These are phyloP conservation scores for Brassica juncea DNA, from an alignment of 345 rosid genomes.

Conservation along the genomic window DNA sequence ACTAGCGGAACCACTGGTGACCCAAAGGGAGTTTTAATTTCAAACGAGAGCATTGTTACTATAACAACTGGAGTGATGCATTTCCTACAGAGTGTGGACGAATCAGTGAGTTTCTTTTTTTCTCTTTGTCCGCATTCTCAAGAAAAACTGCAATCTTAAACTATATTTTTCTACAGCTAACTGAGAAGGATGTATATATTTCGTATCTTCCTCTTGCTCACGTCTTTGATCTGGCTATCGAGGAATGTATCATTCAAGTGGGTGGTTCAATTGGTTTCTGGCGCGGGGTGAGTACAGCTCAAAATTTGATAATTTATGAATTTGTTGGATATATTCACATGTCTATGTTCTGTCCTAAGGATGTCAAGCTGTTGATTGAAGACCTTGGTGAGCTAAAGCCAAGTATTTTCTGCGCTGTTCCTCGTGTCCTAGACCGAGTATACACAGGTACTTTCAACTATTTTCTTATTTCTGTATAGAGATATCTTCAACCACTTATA, in stretches of 20 bases:
- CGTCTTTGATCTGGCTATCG: constrained; percentile 88
- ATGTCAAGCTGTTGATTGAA: constrained; percentile 83
- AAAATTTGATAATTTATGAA: not conserved
- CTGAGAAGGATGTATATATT: constrained; percentile 65
- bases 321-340: not conserved
- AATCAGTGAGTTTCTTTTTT: constrained; percentile 47
- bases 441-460: constrained; percentile 52
- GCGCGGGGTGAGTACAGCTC: constrained; percentile 77
- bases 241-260: constrained; percentile 72
- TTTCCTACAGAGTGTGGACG: constrained; percentile 65
- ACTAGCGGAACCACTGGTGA: constrained; percentile 99
- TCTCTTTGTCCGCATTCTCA: too few species aligned
- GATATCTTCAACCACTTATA: not conserved
- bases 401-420: constrained; percentile 88
- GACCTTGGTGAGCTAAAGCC: constrained; percentile 95
- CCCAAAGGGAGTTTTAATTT: constrained; percentile 93
- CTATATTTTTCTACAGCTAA: constrained; percentile 10
- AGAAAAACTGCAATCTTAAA: not conserved
- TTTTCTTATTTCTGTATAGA: not conserved
- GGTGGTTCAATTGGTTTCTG: constrained; percentile 96
- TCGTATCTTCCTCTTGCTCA: constrained; percentile 99
- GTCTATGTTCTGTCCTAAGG: constrained; percentile 46
- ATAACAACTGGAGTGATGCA: constrained; percentile 71
- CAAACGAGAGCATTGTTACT: constrained; percentile 82
- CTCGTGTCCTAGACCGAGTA: constrained; percentile 87